Evolutionary conservation across 495 filamentous ascomycete genomes (phyloP).

Genomic region (Lasiosphaeria miniovina): DNA sequence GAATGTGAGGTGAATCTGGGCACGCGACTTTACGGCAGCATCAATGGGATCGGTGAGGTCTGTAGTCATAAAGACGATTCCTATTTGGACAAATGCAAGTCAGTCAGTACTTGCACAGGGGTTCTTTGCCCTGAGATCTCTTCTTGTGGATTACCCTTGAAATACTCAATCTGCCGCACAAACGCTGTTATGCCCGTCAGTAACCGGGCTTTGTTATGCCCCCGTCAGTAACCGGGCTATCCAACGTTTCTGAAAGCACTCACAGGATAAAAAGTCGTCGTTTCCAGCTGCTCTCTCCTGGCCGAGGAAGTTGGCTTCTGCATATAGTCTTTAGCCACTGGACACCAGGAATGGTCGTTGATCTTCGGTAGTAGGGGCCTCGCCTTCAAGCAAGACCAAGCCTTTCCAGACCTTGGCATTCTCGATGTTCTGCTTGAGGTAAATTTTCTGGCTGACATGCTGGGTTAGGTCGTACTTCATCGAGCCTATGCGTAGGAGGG

Average conservation of each 20-base stretch:
- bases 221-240: no score
- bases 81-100: constrained; percentile 1
- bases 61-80: constrained; percentile 15
- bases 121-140: background rate
- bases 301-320: constrained; percentile 15
- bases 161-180: constrained; percentile 15
- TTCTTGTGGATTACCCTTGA: constrained; percentile 7
- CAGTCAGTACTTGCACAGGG: background rate
- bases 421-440: constrained; percentile 6
- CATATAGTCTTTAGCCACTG: background rate
- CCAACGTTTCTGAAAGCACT: background rate
- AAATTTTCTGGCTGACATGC: background rate
- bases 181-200: constrained; percentile 10
- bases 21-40: constrained; percentile 27
- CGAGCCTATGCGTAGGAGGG: constrained; percentile 1
- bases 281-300: constrained; percentile 10
- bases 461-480: constrained; percentile 7
- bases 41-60: constrained; percentile 21
- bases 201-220: background rate
- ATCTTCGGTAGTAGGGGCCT: background rate
- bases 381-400: constrained; percentile 15
- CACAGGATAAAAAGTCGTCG: constrained; percentile 2
- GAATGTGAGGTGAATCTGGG: constrained; percentile 26
- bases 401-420: constrained; percentile 13
- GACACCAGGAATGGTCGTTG: background rate